Conservation (phyloP, 108 stramenopile species). For the Pelagomonas calceolata region DNA sequence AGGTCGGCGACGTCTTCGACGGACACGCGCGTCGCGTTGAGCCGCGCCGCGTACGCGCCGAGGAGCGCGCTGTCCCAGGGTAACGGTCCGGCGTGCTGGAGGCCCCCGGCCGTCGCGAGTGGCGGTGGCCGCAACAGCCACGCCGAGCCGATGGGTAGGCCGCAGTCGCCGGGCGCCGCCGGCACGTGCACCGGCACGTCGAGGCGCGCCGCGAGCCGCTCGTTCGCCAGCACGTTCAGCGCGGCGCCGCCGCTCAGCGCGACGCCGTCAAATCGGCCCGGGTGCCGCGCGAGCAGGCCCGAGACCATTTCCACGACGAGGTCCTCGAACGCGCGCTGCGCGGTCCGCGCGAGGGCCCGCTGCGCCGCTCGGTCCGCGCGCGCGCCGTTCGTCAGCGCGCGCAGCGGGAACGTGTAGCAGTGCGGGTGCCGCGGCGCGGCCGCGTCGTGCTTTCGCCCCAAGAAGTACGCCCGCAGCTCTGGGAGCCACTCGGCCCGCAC, state of each 20-base stretch:
- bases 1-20: no score
- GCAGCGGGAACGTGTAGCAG: no score
- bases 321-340: slow-evolving; percentile 4
- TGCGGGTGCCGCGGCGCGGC: background rate
- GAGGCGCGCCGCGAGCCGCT: background rate
- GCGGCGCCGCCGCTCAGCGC: slow-evolving; percentile 3
- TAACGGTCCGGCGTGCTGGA: no score
- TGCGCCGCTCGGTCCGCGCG: background rate
- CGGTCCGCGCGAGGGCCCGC: background rate
- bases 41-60: no score
- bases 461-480: background rate
- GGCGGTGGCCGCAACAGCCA: background rate
- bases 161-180: background rate
- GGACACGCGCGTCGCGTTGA: no score
- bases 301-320: background rate
- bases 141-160: background rate
- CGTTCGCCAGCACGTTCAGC: background rate
- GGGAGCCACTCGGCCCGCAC: background rate
- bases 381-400: no score
- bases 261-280: background rate
- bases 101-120: no score
- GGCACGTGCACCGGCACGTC: slow-evolving; percentile 3
- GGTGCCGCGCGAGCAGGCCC: background rate
- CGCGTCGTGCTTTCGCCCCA: background rate
- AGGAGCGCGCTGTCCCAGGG: no score